Conservation (phyloP, 108 stramenopile genomes). For the Stephanodiscus minutulus region DNA sequence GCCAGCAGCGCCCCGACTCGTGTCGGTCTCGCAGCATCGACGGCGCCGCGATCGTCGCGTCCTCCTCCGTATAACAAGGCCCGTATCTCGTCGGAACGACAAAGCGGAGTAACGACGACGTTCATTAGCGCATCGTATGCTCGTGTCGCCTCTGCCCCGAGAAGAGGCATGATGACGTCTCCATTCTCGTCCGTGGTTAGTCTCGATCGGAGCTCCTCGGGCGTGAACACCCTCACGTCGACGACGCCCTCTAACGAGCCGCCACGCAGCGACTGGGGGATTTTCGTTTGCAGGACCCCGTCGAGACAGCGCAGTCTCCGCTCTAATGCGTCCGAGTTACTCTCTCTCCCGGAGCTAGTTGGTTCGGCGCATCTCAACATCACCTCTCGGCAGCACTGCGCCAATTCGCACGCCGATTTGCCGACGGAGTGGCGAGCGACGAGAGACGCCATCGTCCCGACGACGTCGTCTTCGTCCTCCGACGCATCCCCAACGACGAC, state of each 20-base stretch:
- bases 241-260: slow-evolving; percentile 68
- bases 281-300: slow-evolving; percentile 39
- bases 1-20: slow-evolving; percentile 76
- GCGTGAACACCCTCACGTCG: slow-evolving; percentile 70
- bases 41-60: not conserved
- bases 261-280: slow-evolving; percentile 64
- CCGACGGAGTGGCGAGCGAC: slow-evolving; percentile 59
- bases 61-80: slow-evolving; percentile 49
- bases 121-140: slow-evolving; percentile 69
- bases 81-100: slow-evolving; percentile 58
- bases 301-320: slow-evolving; percentile 49
- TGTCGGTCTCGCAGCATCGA: slow-evolving; percentile 35
- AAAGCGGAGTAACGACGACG: slow-evolving; percentile 76
- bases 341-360: not conserved
- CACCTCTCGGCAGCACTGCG: slow-evolving; percentile 68
- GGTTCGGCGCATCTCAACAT: slow-evolving; percentile 13
- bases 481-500: not conserved
- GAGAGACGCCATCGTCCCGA: slow-evolving; percentile 31
- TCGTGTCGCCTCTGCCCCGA: slow-evolving; percentile 50
- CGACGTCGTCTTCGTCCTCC: slow-evolving; percentile 4
- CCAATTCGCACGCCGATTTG: slow-evolving; percentile 61
- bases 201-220: slow-evolving; percentile 51
- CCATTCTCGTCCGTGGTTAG: slow-evolving; percentile 19
- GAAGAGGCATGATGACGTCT: slow-evolving; percentile 50
- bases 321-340: slow-evolving; percentile 7